Evolutionary conservation across 495 filamentous ascomycete species (phyloP).

Genomic region (Neurospora terricola): DNA sequence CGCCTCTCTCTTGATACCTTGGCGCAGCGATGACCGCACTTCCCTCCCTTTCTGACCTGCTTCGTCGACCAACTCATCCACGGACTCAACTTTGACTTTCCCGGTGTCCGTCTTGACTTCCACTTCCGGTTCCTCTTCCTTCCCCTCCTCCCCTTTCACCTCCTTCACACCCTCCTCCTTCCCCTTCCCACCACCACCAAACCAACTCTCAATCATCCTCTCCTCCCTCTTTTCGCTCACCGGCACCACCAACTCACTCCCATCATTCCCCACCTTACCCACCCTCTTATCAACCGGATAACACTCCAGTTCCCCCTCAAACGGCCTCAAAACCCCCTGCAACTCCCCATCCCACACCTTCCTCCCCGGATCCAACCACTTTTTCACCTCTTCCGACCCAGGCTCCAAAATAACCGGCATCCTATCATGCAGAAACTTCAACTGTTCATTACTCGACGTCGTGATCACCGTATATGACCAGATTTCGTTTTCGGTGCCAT

Average conservation of each 20-base stretch:
- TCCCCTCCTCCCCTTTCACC: constrained; percentile 29
- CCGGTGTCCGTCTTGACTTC: constrained; percentile 18
- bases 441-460: constrained; percentile 66
- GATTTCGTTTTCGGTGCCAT: not conserved
- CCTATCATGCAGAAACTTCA: constrained; percentile 80
- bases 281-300: constrained; percentile 85
- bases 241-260: constrained; percentile 70
- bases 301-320: constrained; percentile 66
- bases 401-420: constrained; percentile 92
- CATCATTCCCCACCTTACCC: constrained; percentile 92
- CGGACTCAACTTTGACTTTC: constrained; percentile 7
- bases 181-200: constrained; percentile 40
- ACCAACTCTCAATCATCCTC: constrained; percentile 88
- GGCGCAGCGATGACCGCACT: constrained; percentile 3
- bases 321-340: constrained; percentile 67
- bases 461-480: constrained; percentile 93
- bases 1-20: constrained; percentile 50
- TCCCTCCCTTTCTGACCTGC: constrained; percentile 6
- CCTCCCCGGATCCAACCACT: constrained; percentile 69
- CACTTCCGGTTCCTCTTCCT: constrained; percentile 9
- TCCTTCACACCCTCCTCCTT: not conserved
- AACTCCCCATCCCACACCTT: constrained; percentile 69
- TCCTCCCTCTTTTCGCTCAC: constrained; percentile 78
- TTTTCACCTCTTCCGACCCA: constrained; percentile 55
- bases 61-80: constrained; percentile 6